Conservation (phyloP, 257 asterid genomes). For the Forsythia suspensa region DNA sequence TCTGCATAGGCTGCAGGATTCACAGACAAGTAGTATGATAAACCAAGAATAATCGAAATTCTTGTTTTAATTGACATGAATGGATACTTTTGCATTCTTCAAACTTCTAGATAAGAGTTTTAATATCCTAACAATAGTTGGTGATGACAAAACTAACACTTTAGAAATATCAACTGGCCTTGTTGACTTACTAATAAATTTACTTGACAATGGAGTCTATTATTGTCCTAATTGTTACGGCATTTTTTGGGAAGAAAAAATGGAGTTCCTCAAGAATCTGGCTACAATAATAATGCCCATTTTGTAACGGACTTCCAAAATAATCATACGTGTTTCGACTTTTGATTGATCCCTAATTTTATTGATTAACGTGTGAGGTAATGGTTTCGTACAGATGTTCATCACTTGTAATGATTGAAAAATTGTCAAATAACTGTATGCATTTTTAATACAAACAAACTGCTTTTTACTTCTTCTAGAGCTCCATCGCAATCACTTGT, state of each 20-base stretch:
- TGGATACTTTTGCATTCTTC: background rate
- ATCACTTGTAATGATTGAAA: background rate
- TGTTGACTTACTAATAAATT: background rate
- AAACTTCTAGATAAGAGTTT: background rate
- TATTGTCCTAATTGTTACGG: background rate
- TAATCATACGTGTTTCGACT: background rate
- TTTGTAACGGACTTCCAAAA: background rate
- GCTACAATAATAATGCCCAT: background rate
- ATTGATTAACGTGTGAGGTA: no score
- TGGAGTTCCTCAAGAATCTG: no score
- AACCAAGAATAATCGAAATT: background rate
- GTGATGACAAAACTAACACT: background rate
- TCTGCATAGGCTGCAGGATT: background rate
- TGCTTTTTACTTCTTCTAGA: background rate
- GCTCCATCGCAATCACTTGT: background rate
- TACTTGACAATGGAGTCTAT: background rate
- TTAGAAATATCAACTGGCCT: background rate
- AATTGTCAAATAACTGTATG: background rate
- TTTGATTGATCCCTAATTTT: no score
- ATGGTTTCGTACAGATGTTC: background rate
- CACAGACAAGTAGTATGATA: background rate
- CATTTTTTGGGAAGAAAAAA: background rate
- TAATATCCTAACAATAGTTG: background rate
- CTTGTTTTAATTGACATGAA: background rate
- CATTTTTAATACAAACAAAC: no score